phyloP scores from a whole-genome alignment of 2,329 filamentous ascomycete species.

The Ophiosphaerella herpotricha region DNA sequence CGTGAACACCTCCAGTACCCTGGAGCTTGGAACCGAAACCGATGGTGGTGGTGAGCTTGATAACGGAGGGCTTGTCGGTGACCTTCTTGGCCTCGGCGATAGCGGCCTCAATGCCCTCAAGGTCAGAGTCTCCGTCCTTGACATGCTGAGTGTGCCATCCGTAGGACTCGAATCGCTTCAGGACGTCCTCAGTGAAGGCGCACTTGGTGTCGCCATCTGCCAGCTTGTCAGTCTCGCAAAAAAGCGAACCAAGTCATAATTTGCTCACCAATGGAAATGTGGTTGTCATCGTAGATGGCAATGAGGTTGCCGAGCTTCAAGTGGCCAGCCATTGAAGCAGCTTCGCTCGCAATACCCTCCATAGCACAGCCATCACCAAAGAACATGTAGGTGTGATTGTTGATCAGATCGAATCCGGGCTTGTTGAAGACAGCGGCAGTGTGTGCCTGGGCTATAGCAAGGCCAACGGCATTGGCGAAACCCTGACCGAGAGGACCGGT shows the following conservation, averaged over 20 bases:
- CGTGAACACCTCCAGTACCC: constrained; percentile 95
- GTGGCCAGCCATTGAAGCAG: constrained; percentile 89
- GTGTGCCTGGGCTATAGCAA: constrained; percentile 95
- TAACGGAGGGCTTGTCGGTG: constrained; percentile 95
- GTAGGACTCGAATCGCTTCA: constrained; percentile 93
- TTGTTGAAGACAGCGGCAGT: constrained; percentile 94
- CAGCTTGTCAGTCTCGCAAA: constrained; percentile 14
- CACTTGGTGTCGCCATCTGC: constrained; percentile 91
- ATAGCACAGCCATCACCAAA: constrained; percentile 98
- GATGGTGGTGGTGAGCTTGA: constrained; percentile 97
- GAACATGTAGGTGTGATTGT: constrained; percentile 97
- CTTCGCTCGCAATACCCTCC: constrained; percentile 96
- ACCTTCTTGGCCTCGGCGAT: constrained; percentile 83
- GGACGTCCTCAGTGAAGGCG: constrained; percentile 95
- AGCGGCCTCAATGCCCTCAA: constrained; percentile 84
- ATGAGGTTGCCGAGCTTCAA: constrained; percentile 98
- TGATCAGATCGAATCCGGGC: constrained; percentile 84
- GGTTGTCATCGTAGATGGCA: constrained; percentile 97
- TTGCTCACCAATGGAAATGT: constrained; percentile 76
- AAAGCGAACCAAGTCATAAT: neutral
- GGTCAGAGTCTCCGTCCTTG: constrained; percentile 84
- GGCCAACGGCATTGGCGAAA: constrained; percentile 95
- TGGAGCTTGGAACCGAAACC: constrained; percentile 92
- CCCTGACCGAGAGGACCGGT: constrained; percentile 97
- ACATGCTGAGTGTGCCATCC: constrained; percentile 92